Evolutionary conservation across 805 yeast genomes (phyloP).

Genomic region (Sungouiella thailandica): DNA sequence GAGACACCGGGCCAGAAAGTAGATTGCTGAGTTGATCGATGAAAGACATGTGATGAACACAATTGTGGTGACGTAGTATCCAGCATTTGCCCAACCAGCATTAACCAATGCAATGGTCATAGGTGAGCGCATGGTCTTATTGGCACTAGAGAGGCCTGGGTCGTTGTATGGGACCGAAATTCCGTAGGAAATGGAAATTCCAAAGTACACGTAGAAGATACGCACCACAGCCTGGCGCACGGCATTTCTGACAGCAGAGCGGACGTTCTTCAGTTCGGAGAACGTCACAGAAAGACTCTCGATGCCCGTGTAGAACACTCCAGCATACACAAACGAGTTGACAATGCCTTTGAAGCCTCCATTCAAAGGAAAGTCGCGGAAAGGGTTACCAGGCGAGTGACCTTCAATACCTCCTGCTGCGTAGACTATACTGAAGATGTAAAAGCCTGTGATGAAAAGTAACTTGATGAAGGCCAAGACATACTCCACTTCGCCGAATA

Average conservation of each 20-base stretch:
- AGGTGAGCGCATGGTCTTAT: constrained; percentile 55
- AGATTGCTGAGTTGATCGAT: constrained; percentile 75
- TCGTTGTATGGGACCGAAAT: constrained; percentile 67
- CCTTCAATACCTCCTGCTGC: constrained; percentile 4
- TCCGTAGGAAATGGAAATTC: constrained; percentile 65
- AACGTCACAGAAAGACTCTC: constrained; percentile 6
- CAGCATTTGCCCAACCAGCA: constrained; percentile 61
- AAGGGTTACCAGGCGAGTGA: constrained; percentile 5
- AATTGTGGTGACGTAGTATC: constrained; percentile 69
- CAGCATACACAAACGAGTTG: constrained; percentile 7
- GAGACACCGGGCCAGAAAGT: constrained; percentile 64
- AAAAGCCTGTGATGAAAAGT: constrained; percentile 5
- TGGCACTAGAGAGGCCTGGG: constrained; percentile 37
- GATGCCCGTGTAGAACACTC: constrained; percentile 6
- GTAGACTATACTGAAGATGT: constrained; percentile 5
- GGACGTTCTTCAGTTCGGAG: constrained; percentile 42
- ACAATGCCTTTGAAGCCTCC: constrained; percentile 7
- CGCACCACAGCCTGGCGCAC: constrained; percentile 64
- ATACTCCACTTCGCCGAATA: constrained; percentile 72
- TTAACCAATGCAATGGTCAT: constrained; percentile 67
- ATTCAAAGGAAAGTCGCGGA: constrained; percentile 4
- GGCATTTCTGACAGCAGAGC: constrained; percentile 67
- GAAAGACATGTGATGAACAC: constrained; percentile 64
- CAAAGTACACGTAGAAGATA: constrained; percentile 60
- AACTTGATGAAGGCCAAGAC: constrained; percentile 66